phyloP scores from a whole-genome alignment of 495 filamentous ascomycete species.

The Acidiella bohemica region DNA sequence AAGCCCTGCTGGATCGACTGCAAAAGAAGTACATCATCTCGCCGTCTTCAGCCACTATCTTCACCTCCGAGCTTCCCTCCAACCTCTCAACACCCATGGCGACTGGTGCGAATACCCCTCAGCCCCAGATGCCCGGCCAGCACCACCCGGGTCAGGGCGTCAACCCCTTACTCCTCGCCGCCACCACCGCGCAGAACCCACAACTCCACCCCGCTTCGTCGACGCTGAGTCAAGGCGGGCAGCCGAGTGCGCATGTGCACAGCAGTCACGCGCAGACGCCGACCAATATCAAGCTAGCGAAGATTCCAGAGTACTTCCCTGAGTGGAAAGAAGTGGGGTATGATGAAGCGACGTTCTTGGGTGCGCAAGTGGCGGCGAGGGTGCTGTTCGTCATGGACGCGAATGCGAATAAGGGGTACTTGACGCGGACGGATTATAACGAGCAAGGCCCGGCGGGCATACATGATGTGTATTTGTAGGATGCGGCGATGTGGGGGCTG shows the following conservation, averaged over 20 bases:
- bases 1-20: conserved; percentile 67
- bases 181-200: conserved; percentile 53
- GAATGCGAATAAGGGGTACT: conserved; percentile 55
- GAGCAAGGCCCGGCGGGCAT: conserved; percentile 60
- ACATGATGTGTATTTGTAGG: conserved; percentile 30
- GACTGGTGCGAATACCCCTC: conserved; percentile 83
- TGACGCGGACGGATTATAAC: conserved; percentile 64
- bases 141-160: conserved; percentile 43
- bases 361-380: conserved; percentile 63
- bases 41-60: conserved; percentile 82
- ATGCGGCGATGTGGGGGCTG: neutral
- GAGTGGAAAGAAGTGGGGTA: conserved; percentile 82
- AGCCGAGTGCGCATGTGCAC: conserved; percentile 42
- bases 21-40: conserved; percentile 76
- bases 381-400: conserved; percentile 62
- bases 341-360: conserved; percentile 48
- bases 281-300: conserved; percentile 64
- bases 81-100: conserved; percentile 79
- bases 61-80: conserved; percentile 87
- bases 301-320: conserved; percentile 73
- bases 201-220: conserved; percentile 30
- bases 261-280: conserved; percentile 79
- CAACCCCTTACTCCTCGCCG: conserved; percentile 84
- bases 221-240: conserved; percentile 27
- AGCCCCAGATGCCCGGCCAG: conserved; percentile 37